These are phyloP conservation scores for Histomonas meleagridis DNA, from an alignment of 208 protist genomes.

Conservation along the genomic window DNA sequence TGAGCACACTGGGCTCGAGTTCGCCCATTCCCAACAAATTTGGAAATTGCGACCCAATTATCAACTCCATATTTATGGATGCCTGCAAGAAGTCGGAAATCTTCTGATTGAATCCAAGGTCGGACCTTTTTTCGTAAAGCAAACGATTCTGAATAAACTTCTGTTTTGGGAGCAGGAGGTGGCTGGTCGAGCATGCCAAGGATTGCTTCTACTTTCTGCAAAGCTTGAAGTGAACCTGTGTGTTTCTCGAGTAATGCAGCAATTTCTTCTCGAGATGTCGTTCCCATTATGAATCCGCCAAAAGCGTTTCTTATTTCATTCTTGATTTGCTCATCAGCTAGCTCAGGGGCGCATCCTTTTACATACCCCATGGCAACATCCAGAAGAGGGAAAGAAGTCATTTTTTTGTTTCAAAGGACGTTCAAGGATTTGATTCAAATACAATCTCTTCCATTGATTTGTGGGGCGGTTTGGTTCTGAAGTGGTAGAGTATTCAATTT, in stretches of 20 bases:
- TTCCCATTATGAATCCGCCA: background rate
- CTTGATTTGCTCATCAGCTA: background rate
- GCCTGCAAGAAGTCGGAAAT: no score
- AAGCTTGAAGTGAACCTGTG: background rate
- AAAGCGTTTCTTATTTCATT: background rate
- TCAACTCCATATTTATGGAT: no score
- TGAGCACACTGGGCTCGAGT: no score
- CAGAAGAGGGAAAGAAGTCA: background rate
- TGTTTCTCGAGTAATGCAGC: background rate
- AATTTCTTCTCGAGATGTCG: background rate
- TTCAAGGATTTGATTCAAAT: no score
- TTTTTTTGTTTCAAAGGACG: no score
- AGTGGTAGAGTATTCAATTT: no score
- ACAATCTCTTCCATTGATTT: no score
- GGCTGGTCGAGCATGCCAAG: background rate
- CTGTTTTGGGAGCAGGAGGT: background rate
- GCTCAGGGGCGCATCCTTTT: background rate
- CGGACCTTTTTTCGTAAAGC: background rate
- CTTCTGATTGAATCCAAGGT: no score
- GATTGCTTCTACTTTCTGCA: background rate
- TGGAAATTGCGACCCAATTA: no score
- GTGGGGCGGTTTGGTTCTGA: no score
- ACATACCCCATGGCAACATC: background rate
- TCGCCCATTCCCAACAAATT: no score
- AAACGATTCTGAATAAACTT: background rate